Percentiles rank a stretch among this genome's conserved stretches.
Conservation (phyloP, 73 alveolate species). For the Diophrys appendiculata region DNA sequence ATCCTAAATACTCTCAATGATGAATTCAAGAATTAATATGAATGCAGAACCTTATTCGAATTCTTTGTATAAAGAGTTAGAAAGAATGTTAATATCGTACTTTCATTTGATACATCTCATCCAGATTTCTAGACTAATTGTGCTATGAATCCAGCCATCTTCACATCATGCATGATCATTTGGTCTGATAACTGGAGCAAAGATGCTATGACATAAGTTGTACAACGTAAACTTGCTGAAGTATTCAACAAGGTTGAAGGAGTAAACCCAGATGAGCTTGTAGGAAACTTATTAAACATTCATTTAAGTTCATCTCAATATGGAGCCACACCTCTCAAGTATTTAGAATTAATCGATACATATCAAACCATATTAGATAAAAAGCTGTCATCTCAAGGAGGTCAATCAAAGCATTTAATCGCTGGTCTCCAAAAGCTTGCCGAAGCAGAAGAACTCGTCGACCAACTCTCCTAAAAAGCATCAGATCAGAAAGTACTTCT, state of each 20-base stretch:
- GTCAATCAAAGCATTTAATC: constrained; percentile 93
- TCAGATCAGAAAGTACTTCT: constrained; percentile 83
- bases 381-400: constrained; percentile 89
- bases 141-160: constrained; percentile 97
- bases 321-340: constrained; percentile 78
- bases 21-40: constrained; percentile 83
- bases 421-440: constrained; percentile 96
- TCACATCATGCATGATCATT: constrained; percentile 90
- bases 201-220: constrained; percentile 64
- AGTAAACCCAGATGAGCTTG: constrained; percentile 42
- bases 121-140: constrained; percentile 92
- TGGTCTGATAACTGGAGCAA: constrained; percentile 92
- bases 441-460: constrained; percentile 97
- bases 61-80: constrained; percentile 82
- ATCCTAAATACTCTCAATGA: constrained; percentile 73
- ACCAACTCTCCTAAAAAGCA: constrained; percentile 86
- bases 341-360: constrained; percentile 62
- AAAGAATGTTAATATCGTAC: constrained; percentile 92
- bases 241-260: constrained; percentile 27
- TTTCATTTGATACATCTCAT: constrained; percentile 95
- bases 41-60: constrained; percentile 79
- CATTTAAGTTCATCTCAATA: constrained; percentile 43
- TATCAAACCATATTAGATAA: constrained; percentile 55
- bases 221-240: constrained; percentile 57
- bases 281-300: constrained; percentile 33